These are phyloP conservation scores for Leucosporidium yakuticum DNA, from an alignment of 768 basidiomycete genomes.

Conservation along the genomic window DNA sequence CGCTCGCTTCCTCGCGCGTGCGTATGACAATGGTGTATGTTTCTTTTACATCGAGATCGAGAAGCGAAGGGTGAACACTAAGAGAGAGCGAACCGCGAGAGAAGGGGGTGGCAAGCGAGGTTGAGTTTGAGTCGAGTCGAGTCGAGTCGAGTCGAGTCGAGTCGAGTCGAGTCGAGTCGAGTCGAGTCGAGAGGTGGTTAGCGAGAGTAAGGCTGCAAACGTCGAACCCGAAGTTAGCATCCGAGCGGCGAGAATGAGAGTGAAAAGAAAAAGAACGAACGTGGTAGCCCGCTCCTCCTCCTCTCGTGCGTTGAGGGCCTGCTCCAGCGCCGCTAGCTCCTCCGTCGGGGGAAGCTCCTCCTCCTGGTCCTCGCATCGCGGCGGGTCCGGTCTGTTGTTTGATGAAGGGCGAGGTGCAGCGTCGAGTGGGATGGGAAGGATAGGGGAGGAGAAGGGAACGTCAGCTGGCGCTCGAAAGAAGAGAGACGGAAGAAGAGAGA, in stretches of 20 bases:
- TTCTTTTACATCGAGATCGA: no score
- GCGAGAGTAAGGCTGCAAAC: conserved; percentile 25
- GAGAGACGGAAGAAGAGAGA: background rate
- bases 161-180: background rate
- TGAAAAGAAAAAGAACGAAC: conserved; percentile 6
- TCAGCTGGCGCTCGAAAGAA: background rate
- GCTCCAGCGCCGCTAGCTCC: conserved; percentile 3
- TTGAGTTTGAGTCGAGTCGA: no score
- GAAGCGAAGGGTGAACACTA: background rate
- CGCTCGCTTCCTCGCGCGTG: no score
- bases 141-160: background rate
- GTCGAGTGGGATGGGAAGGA: no score
- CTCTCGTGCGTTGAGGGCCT: conserved; percentile 23
- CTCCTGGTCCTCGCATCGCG: conserved; percentile 30
- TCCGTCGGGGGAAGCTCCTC: conserved; percentile 5
- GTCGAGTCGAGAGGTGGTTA: background rate
- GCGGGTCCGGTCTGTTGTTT: conserved; percentile 44
- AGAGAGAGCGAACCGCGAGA: conserved; percentile 2
- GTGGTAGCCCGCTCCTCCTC: conserved; percentile 21
- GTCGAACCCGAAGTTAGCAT: no score
- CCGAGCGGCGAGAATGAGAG: background rate
- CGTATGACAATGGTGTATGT: no score
- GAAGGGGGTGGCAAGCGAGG: background rate
- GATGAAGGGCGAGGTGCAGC: background rate
- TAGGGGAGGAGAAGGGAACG: no score